These are phyloP conservation scores for Saccharomyces hybrid DNA, from an alignment of 1,139 yeast species.

Conservation along the genomic window DNA sequence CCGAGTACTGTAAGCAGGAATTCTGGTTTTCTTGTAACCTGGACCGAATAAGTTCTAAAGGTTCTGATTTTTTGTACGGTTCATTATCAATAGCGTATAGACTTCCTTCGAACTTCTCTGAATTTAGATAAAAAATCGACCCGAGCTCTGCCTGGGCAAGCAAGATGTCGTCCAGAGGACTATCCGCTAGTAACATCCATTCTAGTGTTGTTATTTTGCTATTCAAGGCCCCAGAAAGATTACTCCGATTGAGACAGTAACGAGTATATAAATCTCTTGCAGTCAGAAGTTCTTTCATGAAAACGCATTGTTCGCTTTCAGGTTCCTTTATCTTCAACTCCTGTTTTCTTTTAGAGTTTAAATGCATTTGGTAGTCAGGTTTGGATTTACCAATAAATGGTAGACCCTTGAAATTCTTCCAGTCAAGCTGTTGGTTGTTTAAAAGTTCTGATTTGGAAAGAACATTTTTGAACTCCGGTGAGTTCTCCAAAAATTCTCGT, in stretches of 20 bases:
- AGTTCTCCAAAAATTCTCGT: constrained; percentile 41
- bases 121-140: constrained; percentile 58
- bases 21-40: background rate
- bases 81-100: constrained; percentile 19
- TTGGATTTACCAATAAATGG: background rate
- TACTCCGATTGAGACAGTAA: constrained; percentile 54
- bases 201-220: constrained; percentile 58
- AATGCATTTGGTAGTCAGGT: constrained; percentile 15
- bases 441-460: constrained; percentile 8
- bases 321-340: background rate
- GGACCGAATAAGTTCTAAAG: background rate
- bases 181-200: constrained; percentile 66
- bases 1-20: background rate
- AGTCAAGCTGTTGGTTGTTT: background rate
- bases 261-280: constrained; percentile 64
- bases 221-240: constrained; percentile 51
- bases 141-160: constrained; percentile 66
- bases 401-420: background rate
- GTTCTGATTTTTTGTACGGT: background rate
- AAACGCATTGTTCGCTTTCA: constrained; percentile 49
- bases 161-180: constrained; percentile 52
- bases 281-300: constrained; percentile 62
- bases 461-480: constrained; percentile 19
- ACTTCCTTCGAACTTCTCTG: constrained; percentile 55
- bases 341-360: constrained; percentile 17